phyloP scores from a whole-genome alignment of 1,139 yeast species.

The Yamadazyma membranifaciens region DNA sequence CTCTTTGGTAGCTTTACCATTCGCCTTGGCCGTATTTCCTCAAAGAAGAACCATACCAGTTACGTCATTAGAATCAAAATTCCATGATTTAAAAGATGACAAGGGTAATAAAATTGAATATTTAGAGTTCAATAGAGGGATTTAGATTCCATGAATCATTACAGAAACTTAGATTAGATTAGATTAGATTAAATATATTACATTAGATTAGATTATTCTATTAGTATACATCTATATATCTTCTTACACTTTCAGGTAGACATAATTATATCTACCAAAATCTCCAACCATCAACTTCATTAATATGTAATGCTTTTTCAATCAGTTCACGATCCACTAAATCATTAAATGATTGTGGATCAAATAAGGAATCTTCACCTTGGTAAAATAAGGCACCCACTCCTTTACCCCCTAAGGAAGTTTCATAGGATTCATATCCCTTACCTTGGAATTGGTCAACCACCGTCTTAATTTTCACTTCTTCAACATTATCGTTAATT shows the following conservation, averaged over 20 bases:
- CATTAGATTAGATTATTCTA: not conserved
- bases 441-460: constrained; percentile 37
- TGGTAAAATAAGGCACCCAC: constrained; percentile 52
- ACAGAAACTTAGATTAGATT: no score
- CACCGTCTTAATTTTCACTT: constrained; percentile 28
- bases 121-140: constrained; percentile 91
- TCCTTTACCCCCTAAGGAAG: constrained; percentile 88
- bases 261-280: constrained; percentile 47
- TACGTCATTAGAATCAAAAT: constrained; percentile 57
- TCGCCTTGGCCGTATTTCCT: constrained; percentile 94
- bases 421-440: constrained; percentile 77
- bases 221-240: constrained; percentile 6
- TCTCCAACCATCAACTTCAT: constrained; percentile 48
- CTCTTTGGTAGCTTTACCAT: constrained; percentile 84
- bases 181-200: no score
- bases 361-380: constrained; percentile 20
- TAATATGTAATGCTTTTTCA: constrained; percentile 45
- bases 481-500: constrained; percentile 49
- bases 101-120: constrained; percentile 57
- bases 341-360: constrained; percentile 35
- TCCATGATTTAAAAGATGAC: constrained; percentile 59
- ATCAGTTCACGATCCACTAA: constrained; percentile 45
- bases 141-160: no score
- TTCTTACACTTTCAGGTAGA: not conserved
- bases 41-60: constrained; percentile 70